Percentiles rank a stretch among this genome's conserved stretches.
Conservation (phyloP, 768 basidiomycete genomes). For the Sporobolomyces roseus region DNA sequence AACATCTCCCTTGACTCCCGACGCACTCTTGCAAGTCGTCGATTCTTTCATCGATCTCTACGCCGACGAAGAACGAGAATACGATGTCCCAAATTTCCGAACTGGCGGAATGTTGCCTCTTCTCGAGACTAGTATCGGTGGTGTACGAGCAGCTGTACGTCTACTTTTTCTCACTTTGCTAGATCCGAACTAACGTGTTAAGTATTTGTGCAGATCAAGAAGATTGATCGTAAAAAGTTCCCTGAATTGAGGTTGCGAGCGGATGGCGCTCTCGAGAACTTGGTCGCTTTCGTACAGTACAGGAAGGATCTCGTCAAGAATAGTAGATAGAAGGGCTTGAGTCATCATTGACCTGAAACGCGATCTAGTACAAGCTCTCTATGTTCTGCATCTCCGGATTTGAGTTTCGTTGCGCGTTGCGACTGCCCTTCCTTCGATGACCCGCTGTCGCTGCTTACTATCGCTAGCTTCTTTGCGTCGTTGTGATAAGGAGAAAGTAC, state of each 20-base stretch:
- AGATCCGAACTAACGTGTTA: background rate
- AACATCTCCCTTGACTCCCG: conserved; percentile 17
- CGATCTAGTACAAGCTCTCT: no score
- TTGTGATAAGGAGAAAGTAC: no score
- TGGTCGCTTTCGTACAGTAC: conserved; percentile 52
- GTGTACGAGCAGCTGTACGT: conserved; percentile 49
- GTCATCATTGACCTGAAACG: no score
- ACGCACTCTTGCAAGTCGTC: conserved; percentile 47
- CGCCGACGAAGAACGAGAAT: conserved; percentile 51
- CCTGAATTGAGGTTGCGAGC: conserved; percentile 48
- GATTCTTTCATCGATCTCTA: conserved; percentile 53
- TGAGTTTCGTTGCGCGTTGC: no score
- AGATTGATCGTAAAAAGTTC: conserved; percentile 50
- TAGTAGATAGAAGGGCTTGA: no score
- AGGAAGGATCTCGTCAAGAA: conserved; percentile 41
- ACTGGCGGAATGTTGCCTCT: conserved; percentile 44
- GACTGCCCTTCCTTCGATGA: no score
- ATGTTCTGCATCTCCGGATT: no score
- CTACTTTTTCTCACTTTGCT: background rate
- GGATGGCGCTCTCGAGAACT: conserved; percentile 52
- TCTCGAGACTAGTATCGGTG: conserved; percentile 46
- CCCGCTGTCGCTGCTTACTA: no score
- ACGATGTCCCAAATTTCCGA: conserved; percentile 50
- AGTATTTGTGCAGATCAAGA: conserved; percentile 45
- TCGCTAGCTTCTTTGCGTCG: no score